Conservation (phyloP, 2,329 filamentous ascomycete species). For the Eurotiales sp. region DNA sequence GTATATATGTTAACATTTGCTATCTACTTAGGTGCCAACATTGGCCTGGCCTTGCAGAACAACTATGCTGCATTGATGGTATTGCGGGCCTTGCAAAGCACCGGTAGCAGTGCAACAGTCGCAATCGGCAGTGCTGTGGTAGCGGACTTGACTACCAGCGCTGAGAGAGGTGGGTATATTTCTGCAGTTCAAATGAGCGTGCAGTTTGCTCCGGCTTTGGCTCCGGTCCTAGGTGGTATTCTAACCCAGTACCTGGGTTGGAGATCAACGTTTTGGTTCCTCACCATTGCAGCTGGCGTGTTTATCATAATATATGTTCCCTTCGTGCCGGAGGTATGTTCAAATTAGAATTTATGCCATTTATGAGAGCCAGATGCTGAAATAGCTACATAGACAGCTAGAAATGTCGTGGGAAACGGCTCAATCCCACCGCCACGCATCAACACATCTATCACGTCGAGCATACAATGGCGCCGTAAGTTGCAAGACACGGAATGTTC, state of each 20-base stretch:
- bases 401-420: too few species aligned
- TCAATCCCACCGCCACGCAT: too few species aligned
- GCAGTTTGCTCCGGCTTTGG: constrained; percentile 27
- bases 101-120: constrained; percentile 37
- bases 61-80: constrained; percentile 32
- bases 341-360: too few species aligned
- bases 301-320: constrained; percentile 32
- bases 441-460: too few species aligned
- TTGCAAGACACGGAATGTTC: too few species aligned
- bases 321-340: constrained; percentile 36
- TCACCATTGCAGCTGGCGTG: constrained; percentile 27
- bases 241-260: constrained; percentile 36
- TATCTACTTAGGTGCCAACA: constrained; percentile 37
- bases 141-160: constrained; percentile 34
- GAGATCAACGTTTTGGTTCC: constrained; percentile 36
- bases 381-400: too few species aligned
- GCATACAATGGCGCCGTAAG: too few species aligned
- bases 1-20: constrained; percentile 51
- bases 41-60: constrained; percentile 35
- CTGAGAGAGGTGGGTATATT: constrained; percentile 40
- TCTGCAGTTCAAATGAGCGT: constrained; percentile 24
- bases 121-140: constrained; percentile 38
- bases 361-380: constrained; percentile 28
- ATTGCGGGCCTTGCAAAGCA: constrained; percentile 33
- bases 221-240: constrained; percentile 34